Percentiles rank a stretch among this genome's conserved stretches.
phyloP scores from a whole-genome alignment of 805 yeast genomes.

The Maudiozyma barnettii region DNA sequence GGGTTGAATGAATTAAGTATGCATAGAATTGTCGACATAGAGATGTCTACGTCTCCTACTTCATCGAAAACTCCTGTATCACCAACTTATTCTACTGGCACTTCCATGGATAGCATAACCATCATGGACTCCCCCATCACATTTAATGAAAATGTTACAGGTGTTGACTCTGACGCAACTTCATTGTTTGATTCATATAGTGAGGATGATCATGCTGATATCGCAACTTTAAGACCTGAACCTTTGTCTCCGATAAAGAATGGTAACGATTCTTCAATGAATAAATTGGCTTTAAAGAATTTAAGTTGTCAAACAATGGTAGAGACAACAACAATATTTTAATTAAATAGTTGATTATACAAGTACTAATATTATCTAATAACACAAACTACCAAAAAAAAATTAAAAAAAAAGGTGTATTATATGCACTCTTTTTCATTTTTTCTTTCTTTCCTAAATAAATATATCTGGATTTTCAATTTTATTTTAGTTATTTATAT shows the following conservation, averaged over 20 bases:
- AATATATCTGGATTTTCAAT: no score
- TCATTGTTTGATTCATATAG: background rate
- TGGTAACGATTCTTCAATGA: no score
- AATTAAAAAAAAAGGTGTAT: no score
- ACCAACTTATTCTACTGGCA: background rate
- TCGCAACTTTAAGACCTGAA: background rate
- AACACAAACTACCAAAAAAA: background rate
- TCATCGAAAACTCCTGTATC: no score
- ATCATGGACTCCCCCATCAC: no score
- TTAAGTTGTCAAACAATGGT: slow-evolving; percentile 1
- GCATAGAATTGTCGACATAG: slow-evolving; percentile 17
- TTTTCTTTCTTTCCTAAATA: background rate
- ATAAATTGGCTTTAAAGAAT: background rate
- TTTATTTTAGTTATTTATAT: no score
- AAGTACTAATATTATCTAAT: background rate
- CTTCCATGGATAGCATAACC: no score
- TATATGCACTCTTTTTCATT: no score
- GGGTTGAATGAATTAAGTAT: slow-evolving; percentile 20
- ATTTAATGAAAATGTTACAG: background rate
- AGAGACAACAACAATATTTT: background rate
- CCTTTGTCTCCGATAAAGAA: background rate
- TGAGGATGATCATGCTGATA: background rate
- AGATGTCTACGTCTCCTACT: background rate
- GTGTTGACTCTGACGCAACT: slow-evolving; percentile 1
- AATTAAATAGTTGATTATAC: background rate